phyloP scores from a whole-genome alignment of 768 basidiomycete genomes.

The Boletus speciosus region DNA sequence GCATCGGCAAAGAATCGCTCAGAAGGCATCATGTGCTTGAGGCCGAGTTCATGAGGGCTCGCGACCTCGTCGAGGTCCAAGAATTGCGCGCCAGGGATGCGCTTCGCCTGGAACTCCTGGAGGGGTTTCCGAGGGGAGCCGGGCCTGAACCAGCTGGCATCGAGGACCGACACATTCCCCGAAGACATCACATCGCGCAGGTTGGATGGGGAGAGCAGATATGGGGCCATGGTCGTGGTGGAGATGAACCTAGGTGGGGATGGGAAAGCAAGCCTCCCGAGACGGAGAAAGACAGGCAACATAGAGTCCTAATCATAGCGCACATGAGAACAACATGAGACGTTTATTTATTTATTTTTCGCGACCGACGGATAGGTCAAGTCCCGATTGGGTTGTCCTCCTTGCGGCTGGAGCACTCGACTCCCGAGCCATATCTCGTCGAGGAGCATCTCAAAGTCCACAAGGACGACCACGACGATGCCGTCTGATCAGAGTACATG shows the following conservation, averaged over 20 bases:
- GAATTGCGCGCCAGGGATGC: constrained; percentile 70
- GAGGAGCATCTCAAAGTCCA: constrained; percentile 6
- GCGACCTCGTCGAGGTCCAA: constrained; percentile 81
- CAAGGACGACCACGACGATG: constrained; percentile 46
- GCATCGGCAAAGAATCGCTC: constrained; percentile 67
- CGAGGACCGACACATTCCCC: constrained; percentile 45
- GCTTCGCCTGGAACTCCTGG: constrained; percentile 64
- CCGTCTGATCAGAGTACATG: constrained; percentile 96
- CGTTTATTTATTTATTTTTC: constrained; percentile 17
- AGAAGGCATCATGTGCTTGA: constrained; percentile 94
- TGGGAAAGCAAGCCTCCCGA: constrained; percentile 4
- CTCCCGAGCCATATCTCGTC: constrained; percentile 1
- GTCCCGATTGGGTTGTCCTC: constrained; percentile 10
- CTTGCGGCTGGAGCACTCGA: not conserved
- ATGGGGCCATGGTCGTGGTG: constrained; percentile 37
- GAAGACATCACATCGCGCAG: constrained; percentile 38
- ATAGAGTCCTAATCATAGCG: not conserved
- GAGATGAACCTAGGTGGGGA: constrained; percentile 35
- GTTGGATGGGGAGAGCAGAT: constrained; percentile 51
- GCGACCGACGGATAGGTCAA: not conserved
- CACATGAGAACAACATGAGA: too few relatives aligned
- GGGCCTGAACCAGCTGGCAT: constrained; percentile 95
- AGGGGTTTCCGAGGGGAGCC: constrained; percentile 66
- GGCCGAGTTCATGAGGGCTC: constrained; percentile 66
- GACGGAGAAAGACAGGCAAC: constrained; percentile 5